Conservation (phyloP, 1,139 yeast genomes). For the Wickerhamomyces sp. region DNA sequence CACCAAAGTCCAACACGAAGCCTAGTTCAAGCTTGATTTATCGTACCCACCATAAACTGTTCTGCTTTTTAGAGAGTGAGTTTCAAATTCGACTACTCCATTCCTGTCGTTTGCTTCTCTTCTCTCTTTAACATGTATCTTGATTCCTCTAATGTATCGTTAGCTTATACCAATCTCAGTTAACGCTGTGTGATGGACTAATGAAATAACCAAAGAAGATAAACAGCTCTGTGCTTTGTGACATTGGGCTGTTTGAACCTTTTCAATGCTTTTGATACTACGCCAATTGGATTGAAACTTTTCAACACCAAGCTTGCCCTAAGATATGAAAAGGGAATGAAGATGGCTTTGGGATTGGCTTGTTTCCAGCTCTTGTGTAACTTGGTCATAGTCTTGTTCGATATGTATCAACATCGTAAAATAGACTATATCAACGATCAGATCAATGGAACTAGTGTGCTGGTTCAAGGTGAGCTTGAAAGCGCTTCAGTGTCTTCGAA, state of each 20-base stretch:
- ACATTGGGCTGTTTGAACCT: constrained; percentile 4
- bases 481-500: too few species aligned
- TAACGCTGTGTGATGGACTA: constrained; percentile 1
- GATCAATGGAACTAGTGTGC: not conserved
- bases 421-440: constrained; percentile 2
- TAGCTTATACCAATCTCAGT: not conserved
- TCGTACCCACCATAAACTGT: too few species aligned
- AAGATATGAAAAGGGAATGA: constrained; percentile 26
- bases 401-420: constrained; percentile 4
- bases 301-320: constrained; percentile 25
- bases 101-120: too few species aligned
- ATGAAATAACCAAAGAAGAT: constrained; percentile 5
- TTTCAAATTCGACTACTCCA: too few species aligned
- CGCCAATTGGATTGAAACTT: not conserved
- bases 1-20: too few species aligned
- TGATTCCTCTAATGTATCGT: too few species aligned
- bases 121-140: too few species aligned
- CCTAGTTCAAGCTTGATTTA: too few species aligned
- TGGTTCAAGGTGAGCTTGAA: too few species aligned
- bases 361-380: not conserved
- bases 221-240: constrained; percentile 1
- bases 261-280: not conserved
- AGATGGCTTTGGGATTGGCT: not conserved
- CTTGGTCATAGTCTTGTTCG: constrained; percentile 1
- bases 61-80: too few species aligned